Evolutionary conservation across 139 green algal genomes (phyloP), one percentile per base, ranked within the genome.

Genomic region (Picochlorum sp.): DNA sequence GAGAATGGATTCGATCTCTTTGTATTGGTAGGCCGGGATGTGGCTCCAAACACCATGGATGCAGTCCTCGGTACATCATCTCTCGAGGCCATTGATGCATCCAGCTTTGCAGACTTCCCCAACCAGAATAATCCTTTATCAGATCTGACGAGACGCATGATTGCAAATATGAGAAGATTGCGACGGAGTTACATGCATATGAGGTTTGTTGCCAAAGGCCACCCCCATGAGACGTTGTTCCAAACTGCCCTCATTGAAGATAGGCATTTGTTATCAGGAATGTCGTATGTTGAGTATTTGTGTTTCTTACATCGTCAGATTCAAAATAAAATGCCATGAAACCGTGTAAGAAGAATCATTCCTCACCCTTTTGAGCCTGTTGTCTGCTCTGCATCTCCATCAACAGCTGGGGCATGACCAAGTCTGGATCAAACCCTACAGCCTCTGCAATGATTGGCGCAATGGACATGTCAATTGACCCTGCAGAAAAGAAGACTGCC

Each of bases 211-310:
- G 55, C 61, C 16, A 57, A 70, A 44, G 77, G 79, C 2, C 72
- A 86, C 37, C 54, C 76, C 11, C 34, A 70, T 4, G 86, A 91
- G 68, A 49, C 63, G 10, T 56, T 69, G 3, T 95, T 95, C 69
- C 79, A 83, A 37, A 62, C 68, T 21, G 30, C 68, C 23, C 73
- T 96, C 66, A 72, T 92, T n/a, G 89, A 96, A 70, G 89, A 96
- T 66, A 65, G 78, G 9, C 74, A 60, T 11, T 44, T 58, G n/a
- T 72, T 55, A 2, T 78, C 68, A 3, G 86, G 87, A 20, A 81
- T 82, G 72, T 82, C 63, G 50, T 96, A 96, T 63, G 85, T 95
- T 34, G 89, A 96, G 71, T 92, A 81, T 67, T 70, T 96, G 44
- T 95, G 89, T 80, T 78, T 82, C 41, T 74, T 96, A 41, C 88